Percentiles rank a stretch among this genome's conserved stretches.
Evolutionary conservation across 2,329 filamentous ascomycete species (phyloP).

Genomic region (Cladorrhinum sp.): DNA sequence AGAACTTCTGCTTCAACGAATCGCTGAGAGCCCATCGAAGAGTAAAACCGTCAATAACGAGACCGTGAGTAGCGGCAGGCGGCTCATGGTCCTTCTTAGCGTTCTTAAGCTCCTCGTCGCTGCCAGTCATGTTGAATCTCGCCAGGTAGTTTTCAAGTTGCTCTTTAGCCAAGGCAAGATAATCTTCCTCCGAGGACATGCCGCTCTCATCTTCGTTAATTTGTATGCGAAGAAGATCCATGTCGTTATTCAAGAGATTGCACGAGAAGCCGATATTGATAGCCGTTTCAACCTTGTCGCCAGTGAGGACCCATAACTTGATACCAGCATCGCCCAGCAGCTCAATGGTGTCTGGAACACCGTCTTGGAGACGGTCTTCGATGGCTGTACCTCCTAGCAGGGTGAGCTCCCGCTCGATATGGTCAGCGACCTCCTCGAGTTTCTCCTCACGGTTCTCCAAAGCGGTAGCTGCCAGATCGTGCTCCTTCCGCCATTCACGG

Average conservation of each 20-base stretch:
- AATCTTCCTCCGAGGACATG: constrained; percentile 44
- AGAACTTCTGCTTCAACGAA: constrained; percentile 81
- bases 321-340: constrained; percentile 90
- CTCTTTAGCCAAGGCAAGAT: constrained; percentile 58
- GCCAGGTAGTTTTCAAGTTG: constrained; percentile 72
- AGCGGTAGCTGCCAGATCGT: constrained; percentile 81
- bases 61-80: constrained; percentile 81
- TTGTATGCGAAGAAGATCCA: constrained; percentile 92
- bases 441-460: constrained; percentile 88
- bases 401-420: constrained; percentile 84
- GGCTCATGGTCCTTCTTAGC: constrained; percentile 83
- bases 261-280: constrained; percentile 99
- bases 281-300: constrained; percentile 97
- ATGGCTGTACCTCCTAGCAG: constrained; percentile 94
- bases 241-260: constrained; percentile 93
- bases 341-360: constrained; percentile 92
- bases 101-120: constrained; percentile 75
- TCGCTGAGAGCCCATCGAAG: constrained; percentile 85
- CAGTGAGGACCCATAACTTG: constrained; percentile 97
- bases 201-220: constrained; percentile 68
- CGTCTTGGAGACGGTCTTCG: constrained; percentile 93
- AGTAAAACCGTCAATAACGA: constrained; percentile 93
- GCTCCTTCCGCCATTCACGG: constrained; percentile 75
- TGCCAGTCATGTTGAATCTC: constrained; percentile 75
- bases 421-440: constrained; percentile 81